Evolutionary conservation across 768 basidiomycete species (phyloP), one percentile per base, ranked within the genome.

Genomic region (Sarcomyxa edulis): DNA sequence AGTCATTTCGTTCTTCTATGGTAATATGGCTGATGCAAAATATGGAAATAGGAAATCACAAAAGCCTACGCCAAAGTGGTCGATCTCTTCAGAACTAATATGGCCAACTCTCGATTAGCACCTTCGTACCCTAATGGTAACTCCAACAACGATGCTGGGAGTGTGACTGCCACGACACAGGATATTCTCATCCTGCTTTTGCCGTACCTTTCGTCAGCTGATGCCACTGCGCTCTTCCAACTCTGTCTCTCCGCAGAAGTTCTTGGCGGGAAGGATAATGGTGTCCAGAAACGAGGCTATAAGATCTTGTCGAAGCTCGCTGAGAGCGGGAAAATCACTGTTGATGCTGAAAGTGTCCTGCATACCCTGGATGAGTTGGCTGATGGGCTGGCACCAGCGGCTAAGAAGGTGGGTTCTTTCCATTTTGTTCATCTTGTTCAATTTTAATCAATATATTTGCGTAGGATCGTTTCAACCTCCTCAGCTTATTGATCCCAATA

Each of bases 261-360:
- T 16, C 67, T 98, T 5, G 74, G 75, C 37, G 80, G 78, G 49
- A 76, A 68, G 49, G 92, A 97, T 51, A 87, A 87, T 35, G 90
- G 81, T 3, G 81, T 95, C 5, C 95, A 98, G 64, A 99, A 99
- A 64, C 88, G 94, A 48, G 88, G 83, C 7, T 98, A 98, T 65
- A 86, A 95, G 54, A 80, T 86, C 12, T 69, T 98, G 11, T 71
- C 83, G 22, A 83, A 83, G 48, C 58, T 92, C 28, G 60, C 82
- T n/a, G 83, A 84, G 52, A 66, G 66, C 36, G 71, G 68, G 0
- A 82, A 84, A 52, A 65, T 82, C 21, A 54, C 55, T 22, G 50
- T 69, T 30, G 74, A 78, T 44, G 72, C 69, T 9, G 80, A 84
- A 42, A 56, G 57, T 7, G 72, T 84, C 19, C 62, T 96, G 18